These are phyloP conservation scores for Colletotrichum sp. DNA, from an alignment of 2,329 filamentous ascomycete species.

Conservation along the genomic window DNA sequence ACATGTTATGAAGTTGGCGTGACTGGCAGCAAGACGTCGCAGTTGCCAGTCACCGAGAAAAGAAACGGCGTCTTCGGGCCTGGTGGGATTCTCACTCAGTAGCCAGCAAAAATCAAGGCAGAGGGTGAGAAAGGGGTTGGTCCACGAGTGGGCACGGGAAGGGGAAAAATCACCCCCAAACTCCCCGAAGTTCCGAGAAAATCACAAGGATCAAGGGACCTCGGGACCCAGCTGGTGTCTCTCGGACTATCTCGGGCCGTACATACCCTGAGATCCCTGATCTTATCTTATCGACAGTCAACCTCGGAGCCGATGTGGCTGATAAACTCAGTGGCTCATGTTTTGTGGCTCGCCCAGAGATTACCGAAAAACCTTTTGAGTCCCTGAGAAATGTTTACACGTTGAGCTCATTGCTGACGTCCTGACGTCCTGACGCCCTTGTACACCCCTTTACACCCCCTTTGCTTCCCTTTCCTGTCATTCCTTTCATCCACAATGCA, in stretches of 20 bases:
- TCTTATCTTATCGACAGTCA: neutral
- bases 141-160: neutral
- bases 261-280: neutral
- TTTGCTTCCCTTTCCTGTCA: neutral
- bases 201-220: neutral
- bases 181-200: neutral
- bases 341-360: neutral
- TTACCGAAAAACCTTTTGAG: neutral
- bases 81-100: neutral
- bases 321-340: neutral
- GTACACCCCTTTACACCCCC: neutral
- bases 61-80: rapidly evolving
- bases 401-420: neutral
- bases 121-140: neutral
- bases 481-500: slow-evolving; percentile 12
- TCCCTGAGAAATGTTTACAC: neutral
- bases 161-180: neutral
- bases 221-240: neutral
- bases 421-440: neutral
- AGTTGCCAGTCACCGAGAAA: neutral
- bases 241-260: neutral
- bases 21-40: neutral
- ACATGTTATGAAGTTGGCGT: neutral
- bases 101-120: neutral
- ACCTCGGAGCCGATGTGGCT: neutral